Percentiles rank a stretch among this genome's conserved stretches.
Evolutionary conservation across 1,139 yeast species (phyloP).

Genomic region (Kodamaea ohmeri): DNA sequence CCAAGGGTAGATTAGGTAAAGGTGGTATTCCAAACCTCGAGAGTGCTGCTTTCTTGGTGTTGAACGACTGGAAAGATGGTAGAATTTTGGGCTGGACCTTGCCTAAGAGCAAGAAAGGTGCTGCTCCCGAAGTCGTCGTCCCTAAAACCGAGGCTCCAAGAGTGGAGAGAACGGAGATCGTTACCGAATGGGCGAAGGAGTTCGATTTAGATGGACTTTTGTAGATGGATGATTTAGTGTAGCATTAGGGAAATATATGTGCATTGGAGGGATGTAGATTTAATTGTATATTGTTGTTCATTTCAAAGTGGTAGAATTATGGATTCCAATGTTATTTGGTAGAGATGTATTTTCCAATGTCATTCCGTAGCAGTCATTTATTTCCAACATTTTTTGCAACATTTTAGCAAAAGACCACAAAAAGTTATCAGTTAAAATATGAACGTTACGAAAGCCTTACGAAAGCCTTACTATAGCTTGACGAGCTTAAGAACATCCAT

Average conservation of each 20-base stretch:
- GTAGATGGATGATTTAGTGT: slow-evolving; percentile 15
- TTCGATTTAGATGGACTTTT: slow-evolving; percentile 86
- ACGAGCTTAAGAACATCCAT: no score
- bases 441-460: no score
- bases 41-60: slow-evolving; percentile 77
- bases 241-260: slow-evolving; percentile 1
- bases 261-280: slow-evolving; percentile 1
- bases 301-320: no score
- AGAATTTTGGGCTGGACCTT: slow-evolving; percentile 87
- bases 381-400: no score
- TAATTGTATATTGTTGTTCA: no score
- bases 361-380: no score
- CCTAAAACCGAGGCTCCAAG: slow-evolving; percentile 50
- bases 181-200: slow-evolving; percentile 89
- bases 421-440: no score
- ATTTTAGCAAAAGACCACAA: no score
- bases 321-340: no score
- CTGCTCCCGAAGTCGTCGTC: slow-evolving; percentile 33
- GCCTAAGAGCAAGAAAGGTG: slow-evolving; percentile 64
- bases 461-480: no score
- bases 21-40: slow-evolving; percentile 91
- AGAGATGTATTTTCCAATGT: no score
- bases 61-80: slow-evolving; percentile 98
- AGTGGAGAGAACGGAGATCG: slow-evolving; percentile 78
- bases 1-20: slow-evolving; percentile 85